Evolutionary conservation across 192 early-diverging fungal genomes (phyloP), one percentile per base, ranked within the genome.

Genomic region (Rhizophlyctis rosea): DNA sequence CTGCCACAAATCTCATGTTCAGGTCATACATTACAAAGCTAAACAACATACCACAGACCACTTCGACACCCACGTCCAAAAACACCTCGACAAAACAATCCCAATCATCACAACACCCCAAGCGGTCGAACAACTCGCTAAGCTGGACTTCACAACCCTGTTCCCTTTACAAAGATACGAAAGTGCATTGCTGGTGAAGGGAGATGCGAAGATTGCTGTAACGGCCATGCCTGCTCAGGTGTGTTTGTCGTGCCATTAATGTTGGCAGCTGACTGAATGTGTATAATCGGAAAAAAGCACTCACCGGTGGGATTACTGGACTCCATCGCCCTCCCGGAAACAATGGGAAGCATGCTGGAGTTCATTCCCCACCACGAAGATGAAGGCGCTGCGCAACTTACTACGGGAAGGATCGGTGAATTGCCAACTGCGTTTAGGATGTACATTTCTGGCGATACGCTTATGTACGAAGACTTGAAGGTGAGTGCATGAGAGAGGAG

Each of bases 371-470:
- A 18, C 34, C 57, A 59, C 34, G 57, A 59, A 29, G 57, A 59
- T 39, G 9, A 18, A 21, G 57, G 34, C 18, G 39, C 39, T 4
- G 57, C 57, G 44, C 21, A 59, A 39, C 9, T 59, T 1, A 34
- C 27, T 21, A 25, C 24, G 34, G 21, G 18, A 27, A 30, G 25
- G 24, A 11, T 59, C 44, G 57, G 34, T 4, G 32, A 34, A 0
- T 47, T 59, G 4, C 27, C 35, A 13, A 18, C 9, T 18, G 57
- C 34, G 36, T 59, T 59, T 30, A 34, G 44, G 30, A 59, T 59
- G 57, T 59, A 59, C 34, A 59, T 59, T 14, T 59, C 57, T 0
- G 57, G 57, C 30, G 57, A 59, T 35, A 59, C 57, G 16, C 57
- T 59, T 24, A 13, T 59, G 32, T n/a, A 35, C 18, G 57, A 59